Conservation (phyloP, 2,329 filamentous ascomycete genomes). For the Chalara sp. region DNA sequence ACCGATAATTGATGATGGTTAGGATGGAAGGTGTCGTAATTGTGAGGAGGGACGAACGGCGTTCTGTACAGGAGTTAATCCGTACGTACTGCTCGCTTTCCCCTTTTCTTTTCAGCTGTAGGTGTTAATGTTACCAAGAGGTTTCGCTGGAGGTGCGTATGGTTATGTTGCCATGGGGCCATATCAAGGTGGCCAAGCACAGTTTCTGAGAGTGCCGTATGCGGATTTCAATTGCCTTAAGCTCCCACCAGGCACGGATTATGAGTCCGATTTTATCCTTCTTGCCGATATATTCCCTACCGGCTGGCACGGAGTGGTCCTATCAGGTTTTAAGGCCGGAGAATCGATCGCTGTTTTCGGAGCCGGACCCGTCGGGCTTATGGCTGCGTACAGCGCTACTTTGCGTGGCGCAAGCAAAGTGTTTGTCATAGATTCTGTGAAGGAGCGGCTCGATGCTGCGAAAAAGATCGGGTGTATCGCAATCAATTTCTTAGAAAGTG, state of each 20-base stretch:
- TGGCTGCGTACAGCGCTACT: conserved; percentile 57
- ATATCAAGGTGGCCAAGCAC: conserved; percentile 63
- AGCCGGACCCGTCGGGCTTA: conserved; percentile 57
- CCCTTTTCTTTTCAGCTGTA: conserved; percentile 59
- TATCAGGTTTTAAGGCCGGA: conserved; percentile 52
- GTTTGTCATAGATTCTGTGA: conserved; percentile 56
- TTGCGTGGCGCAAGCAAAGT: conserved; percentile 55
- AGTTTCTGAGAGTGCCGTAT: conserved; percentile 58
- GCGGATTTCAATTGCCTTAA: conserved; percentile 61
- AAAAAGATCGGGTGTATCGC: conserved; percentile 55
- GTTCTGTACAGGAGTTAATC: conserved; percentile 64
- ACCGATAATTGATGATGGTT: conserved; percentile 24
- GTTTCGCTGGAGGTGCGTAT: conserved; percentile 53
- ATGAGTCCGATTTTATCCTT: conserved; percentile 54
- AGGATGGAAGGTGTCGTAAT: conserved; percentile 78
- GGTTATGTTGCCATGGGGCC: conserved; percentile 57
- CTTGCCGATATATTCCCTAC: conserved; percentile 43
- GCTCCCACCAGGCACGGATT: conserved; percentile 57
- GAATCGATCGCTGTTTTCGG: conserved; percentile 61
- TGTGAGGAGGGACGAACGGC: conserved; percentile 72
- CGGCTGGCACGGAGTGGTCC: conserved; percentile 50
- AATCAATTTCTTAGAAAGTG: conserved; percentile 53
- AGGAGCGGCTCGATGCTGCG: conserved; percentile 50
- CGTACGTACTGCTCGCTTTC: conserved; percentile 42
- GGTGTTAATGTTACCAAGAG: conserved; percentile 17